Evolutionary conservation across 2,329 filamentous ascomycete species (phyloP).

Genomic region (Colletotrichum sidae): DNA sequence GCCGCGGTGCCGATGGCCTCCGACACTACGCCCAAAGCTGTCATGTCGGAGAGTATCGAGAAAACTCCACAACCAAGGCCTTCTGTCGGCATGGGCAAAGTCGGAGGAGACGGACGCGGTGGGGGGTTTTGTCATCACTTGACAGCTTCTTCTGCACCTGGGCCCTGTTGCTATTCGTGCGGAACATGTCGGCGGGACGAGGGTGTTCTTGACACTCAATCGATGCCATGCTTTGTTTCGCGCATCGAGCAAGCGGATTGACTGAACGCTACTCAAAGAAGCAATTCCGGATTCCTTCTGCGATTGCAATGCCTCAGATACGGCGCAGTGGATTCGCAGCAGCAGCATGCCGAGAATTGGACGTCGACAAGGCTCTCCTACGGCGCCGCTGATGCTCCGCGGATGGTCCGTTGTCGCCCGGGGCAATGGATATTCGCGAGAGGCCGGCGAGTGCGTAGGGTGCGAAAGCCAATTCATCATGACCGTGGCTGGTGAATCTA

Average conservation of each 20-base stretch:
- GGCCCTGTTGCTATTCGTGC: slow-evolving; percentile 16
- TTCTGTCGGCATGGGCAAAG: slow-evolving; percentile 24
- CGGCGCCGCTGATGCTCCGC: slow-evolving; percentile 16
- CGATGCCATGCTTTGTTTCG: slow-evolving; percentile 1
- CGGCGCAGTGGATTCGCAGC: background rate
- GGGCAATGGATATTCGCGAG: slow-evolving; percentile 23
- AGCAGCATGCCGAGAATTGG: background rate
- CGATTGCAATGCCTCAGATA: slow-evolving; percentile 1
- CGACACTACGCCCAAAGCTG: background rate
- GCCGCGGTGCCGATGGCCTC: slow-evolving; percentile 31
- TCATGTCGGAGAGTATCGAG: slow-evolving; percentile 24
- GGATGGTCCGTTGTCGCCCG: slow-evolving; percentile 21
- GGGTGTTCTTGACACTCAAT: background rate
- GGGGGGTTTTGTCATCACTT: slow-evolving; percentile 23
- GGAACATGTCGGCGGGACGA: slow-evolving; percentile 6
- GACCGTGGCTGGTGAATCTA: slow-evolving; percentile 27
- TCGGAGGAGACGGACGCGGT: slow-evolving; percentile 18
- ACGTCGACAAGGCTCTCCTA: slow-evolving; percentile 9
- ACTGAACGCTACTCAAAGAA: slow-evolving; percentile 9
- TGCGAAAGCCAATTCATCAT: slow-evolving; percentile 26
- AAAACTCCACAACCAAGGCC: slow-evolving; percentile 6
- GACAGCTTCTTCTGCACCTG: slow-evolving; percentile 12
- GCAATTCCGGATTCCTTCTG: background rate
- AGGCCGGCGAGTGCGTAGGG: slow-evolving; percentile 11
- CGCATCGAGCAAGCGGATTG: background rate